These are phyloP conservation scores for Chlamydomonas sp. DNA, from an alignment of 139 green algal genomes.

Conservation along the genomic window DNA sequence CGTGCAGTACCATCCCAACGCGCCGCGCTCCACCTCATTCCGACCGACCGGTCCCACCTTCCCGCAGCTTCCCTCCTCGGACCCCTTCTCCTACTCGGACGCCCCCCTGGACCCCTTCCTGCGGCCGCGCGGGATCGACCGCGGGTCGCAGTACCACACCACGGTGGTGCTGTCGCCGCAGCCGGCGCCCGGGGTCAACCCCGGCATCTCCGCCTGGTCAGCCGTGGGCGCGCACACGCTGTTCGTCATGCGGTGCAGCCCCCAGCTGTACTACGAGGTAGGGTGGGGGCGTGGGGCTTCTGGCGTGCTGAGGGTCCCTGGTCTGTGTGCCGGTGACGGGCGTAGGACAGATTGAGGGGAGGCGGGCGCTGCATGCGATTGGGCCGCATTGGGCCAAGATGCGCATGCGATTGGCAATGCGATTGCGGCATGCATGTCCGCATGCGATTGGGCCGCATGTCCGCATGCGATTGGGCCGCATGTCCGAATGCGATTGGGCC, in stretches of 20 bases:
- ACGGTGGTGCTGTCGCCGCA: conserved; percentile 36
- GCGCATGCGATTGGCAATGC: too few relatives aligned
- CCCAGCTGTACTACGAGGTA: conserved; percentile 53
- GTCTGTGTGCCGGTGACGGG: too few relatives aligned
- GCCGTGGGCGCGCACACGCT: conserved; percentile 13
- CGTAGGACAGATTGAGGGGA: too few relatives aligned
- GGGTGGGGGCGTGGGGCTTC: too few relatives aligned
- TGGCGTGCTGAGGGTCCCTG: too few relatives aligned
- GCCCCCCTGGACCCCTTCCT: conserved; percentile 30
- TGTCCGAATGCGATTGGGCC: too few relatives aligned
- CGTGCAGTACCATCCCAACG: not conserved
- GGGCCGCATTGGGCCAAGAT: too few relatives aligned
- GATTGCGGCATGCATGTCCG: too few relatives aligned
- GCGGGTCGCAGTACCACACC: conserved; percentile 38
- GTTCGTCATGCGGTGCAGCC: conserved; percentile 61
- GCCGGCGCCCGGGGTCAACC: conserved; percentile 44
- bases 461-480: too few relatives aligned
- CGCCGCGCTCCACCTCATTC: not conserved
- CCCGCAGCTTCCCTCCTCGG: not conserved
- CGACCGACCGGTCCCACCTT: not conserved
- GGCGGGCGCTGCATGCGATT: too few relatives aligned
- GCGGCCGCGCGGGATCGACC: conserved; percentile 23
- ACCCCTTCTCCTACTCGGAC: conserved; percentile 51
- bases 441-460: too few relatives aligned
- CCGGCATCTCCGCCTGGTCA: conserved; percentile 53